phyloP scores from a whole-genome alignment of 495 filamentous ascomycete genomes.

The Podospora pseudocomata region DNA sequence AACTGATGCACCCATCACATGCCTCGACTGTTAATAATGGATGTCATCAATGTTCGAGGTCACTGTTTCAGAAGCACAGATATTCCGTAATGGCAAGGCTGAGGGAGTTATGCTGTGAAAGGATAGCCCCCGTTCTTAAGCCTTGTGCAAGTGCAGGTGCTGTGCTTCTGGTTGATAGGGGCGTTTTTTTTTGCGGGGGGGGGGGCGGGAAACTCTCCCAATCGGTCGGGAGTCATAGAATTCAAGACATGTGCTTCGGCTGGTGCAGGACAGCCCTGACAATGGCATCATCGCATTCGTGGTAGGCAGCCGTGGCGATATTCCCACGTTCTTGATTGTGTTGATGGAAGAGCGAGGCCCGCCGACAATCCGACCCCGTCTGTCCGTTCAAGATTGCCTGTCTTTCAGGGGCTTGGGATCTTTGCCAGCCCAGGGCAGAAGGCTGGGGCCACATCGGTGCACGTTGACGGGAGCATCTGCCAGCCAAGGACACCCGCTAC shows the following conservation, averaged over 20 bases:
- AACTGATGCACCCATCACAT: slow-evolving; percentile 1
- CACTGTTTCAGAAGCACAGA: slow-evolving; percentile 10
- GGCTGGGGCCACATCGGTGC: not conserved
- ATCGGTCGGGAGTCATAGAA: slow-evolving; percentile 9
- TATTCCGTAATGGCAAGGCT: slow-evolving; percentile 12
- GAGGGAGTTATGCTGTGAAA: not conserved
- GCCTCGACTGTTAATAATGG: slow-evolving; percentile 3
- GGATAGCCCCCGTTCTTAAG: not conserved
- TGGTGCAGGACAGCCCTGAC: not conserved
- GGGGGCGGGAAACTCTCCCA: not conserved
- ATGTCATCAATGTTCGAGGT: slow-evolving; percentile 10
- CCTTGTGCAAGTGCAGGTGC: not conserved
- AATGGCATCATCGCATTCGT: not conserved
- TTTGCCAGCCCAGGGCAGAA: not conserved
- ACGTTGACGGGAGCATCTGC: not conserved
- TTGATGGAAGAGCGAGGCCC: not conserved
- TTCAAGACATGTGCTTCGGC: not conserved
- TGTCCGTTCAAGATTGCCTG: not conserved
- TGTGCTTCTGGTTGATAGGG: not conserved
- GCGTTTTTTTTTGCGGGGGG: too few species aligned
- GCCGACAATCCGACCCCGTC: not conserved
- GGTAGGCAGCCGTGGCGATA: not conserved
- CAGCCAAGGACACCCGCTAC: not conserved
- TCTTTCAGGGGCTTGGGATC: not conserved
- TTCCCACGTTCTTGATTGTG: not conserved